Base-by-base conservation (phyloP, 805 yeast genomes). In the Yarrowia keelungensis region DNA sequence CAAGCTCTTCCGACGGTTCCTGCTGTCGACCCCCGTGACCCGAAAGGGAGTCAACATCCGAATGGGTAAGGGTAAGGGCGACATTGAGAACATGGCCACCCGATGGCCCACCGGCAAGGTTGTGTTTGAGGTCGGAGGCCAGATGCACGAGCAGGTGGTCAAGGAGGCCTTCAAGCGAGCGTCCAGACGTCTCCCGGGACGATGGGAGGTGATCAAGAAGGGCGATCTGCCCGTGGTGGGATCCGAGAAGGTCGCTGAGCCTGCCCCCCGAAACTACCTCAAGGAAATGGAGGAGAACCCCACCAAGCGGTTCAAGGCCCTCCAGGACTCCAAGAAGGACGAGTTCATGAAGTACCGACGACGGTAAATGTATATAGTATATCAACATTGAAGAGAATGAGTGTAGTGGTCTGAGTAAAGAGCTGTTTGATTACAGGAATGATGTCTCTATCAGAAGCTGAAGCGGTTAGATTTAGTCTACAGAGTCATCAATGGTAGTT, bases 1-100 rank as follows among this genome's bases (percentile, higher is more conserved):
- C 49, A 81, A 85, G 73, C 81, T 92, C 67, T 88, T 89, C 84
- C 88, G 94, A 73, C 86, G 98, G 76, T 82, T 93, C 69, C 86
- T 88, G 64, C 89, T 97, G 26, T 89, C 90, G 77, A 85, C 92
- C 67, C 95, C 98, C 0, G 97, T 95, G 12, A 92, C 97, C 80
- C 87, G 91, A 71, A 95, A 95, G 81, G 99, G 99, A 81, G 95
- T 95, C 79, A 97, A 95, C 78, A 92, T 97, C 11, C 95, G 99
- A 88, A 95, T 95, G 99, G 99, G 99, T 83, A 95, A 95, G 79
- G 99, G 99, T 82, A 95, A 95, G 80, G 99, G 99, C 80, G 89
- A 93, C 0, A 94, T 95, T 77, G 97, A 92, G 75, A 95, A 92
- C 81, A 95, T 98, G 98, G 96, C 97, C 75, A 90, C 88, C 42